phyloP scores from a whole-genome alignment of 805 yeast species.

The Myxozyma monticola region DNA sequence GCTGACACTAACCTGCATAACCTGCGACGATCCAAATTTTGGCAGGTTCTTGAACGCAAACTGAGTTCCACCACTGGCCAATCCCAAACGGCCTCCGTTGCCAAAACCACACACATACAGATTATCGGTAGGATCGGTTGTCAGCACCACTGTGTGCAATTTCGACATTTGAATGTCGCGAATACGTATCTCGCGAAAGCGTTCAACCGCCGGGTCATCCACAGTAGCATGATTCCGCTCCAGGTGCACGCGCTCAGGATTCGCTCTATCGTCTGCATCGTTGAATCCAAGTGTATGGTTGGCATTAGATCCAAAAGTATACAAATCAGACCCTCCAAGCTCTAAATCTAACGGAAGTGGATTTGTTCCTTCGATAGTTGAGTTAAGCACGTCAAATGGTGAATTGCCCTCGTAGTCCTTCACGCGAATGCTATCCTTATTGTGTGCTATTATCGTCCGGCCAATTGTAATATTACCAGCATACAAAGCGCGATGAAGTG shows the following conservation, averaged over 20 bases:
- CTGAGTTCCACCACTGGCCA: slow-evolving; percentile 42
- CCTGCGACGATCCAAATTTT: slow-evolving; percentile 40
- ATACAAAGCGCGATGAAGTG: slow-evolving; percentile 68
- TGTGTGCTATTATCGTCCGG: slow-evolving; percentile 43
- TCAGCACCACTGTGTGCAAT: slow-evolving; percentile 62
- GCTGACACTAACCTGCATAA: slow-evolving; percentile 50
- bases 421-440: slow-evolving; percentile 46
- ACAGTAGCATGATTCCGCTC: slow-evolving; percentile 29
- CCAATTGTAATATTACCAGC: slow-evolving; percentile 59
- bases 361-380: slow-evolving; percentile 31
- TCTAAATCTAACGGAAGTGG: slow-evolving; percentile 19
- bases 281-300: slow-evolving; percentile 68
- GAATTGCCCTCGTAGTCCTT: slow-evolving; percentile 72
- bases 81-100: slow-evolving; percentile 71
- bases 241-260: slow-evolving; percentile 46
- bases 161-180: slow-evolving; percentile 56
- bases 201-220: slow-evolving; percentile 34
- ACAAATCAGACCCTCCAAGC: slow-evolving; percentile 49
- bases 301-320: slow-evolving; percentile 62
- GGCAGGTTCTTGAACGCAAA: slow-evolving; percentile 44
- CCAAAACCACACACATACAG: slow-evolving; percentile 66
- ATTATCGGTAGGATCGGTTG: slow-evolving; percentile 50
- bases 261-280: slow-evolving; percentile 54
- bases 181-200: slow-evolving; percentile 47
- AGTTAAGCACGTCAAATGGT: slow-evolving; percentile 64